Percentiles rank a stretch among this genome's conserved stretches.
Evolutionary conservation across 2,329 filamentous ascomycete genomes (phyloP).

Genomic region (Penicillium thymicola): DNA sequence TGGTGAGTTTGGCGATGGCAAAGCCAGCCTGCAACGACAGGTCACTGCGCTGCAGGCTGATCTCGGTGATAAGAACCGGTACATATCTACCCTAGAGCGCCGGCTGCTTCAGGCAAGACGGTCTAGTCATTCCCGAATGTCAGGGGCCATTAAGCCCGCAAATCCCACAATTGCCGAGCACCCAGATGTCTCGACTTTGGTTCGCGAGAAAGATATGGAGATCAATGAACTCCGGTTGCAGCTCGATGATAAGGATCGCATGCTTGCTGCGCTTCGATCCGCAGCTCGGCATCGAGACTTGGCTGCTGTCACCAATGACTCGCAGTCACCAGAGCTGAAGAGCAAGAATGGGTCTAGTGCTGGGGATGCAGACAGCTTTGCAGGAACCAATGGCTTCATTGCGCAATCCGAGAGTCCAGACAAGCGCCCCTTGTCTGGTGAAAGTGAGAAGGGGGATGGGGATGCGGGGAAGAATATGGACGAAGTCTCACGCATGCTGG

Average conservation of each 20-base stretch:
- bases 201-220: conserved; percentile 88
- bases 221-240: conserved; percentile 86
- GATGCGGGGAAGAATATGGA: conserved; percentile 66
- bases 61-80: conserved; percentile 92
- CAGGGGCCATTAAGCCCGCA: conserved; percentile 64
- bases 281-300: conserved; percentile 82
- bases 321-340: conserved; percentile 32
- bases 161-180: conserved; percentile 71
- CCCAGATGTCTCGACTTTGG: conserved; percentile 65
- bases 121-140: conserved; percentile 84
- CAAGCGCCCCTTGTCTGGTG: conserved; percentile 31
- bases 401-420: conserved; percentile 26
- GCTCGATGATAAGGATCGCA: conserved; percentile 91
- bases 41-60: conserved; percentile 92
- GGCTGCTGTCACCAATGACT: conserved; percentile 58
- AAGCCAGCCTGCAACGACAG: conserved; percentile 76
- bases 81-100: conserved; percentile 91
- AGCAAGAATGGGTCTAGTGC: conserved; percentile 27
- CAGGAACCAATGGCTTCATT: conserved; percentile 12
- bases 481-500: conserved; percentile 88
- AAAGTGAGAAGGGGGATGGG: conserved; percentile 34
- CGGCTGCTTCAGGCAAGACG: conserved; percentile 84
- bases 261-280: conserved; percentile 81
- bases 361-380: conserved; percentile 28
- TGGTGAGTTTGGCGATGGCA: conserved; percentile 83